Evolutionary conservation across 2,329 filamentous ascomycete species (phyloP).

Genomic region (Colletotrichum sidae): DNA sequence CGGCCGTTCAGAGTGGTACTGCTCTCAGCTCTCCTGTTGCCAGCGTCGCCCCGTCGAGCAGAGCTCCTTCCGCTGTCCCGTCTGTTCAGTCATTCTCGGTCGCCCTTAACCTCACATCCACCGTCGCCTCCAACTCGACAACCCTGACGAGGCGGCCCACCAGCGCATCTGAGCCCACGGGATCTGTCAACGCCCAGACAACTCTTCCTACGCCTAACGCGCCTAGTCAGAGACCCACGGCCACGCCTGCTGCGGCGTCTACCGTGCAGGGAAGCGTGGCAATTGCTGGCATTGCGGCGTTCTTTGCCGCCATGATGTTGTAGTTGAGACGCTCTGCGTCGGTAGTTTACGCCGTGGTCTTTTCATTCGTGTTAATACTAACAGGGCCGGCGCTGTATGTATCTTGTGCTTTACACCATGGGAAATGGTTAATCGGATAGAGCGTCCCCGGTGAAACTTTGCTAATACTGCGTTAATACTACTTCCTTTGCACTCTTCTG

Average conservation of each 20-base stretch:
- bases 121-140: conserved; percentile 50
- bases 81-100: conserved; percentile 1
- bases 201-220: conserved; percentile 46
- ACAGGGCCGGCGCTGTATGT: too few relatives aligned
- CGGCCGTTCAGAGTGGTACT: conserved; percentile 3
- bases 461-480: too few relatives aligned
- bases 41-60: background rate
- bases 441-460: too few relatives aligned
- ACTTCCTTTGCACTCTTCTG: too few relatives aligned
- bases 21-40: background rate
- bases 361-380: too few relatives aligned
- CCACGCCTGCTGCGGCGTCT: conserved; percentile 2
- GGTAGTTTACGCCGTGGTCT: too few relatives aligned
- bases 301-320: conserved; percentile 31
- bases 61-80: background rate
- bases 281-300: conserved; percentile 14
- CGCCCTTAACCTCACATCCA: conserved; percentile 36
- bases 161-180: conserved; percentile 39
- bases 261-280: conserved; percentile 17
- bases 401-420: too few relatives aligned
- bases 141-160: conserved; percentile 17
- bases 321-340: background rate
- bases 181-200: conserved; percentile 38
- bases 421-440: too few relatives aligned
- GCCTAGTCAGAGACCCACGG: conserved; percentile 12